Percentiles rank a stretch among this genome's conserved stretches.
Evolutionary conservation across 2,329 filamentous ascomycete genomes (phyloP).

Genomic region (Calonectria hawksworthii): DNA sequence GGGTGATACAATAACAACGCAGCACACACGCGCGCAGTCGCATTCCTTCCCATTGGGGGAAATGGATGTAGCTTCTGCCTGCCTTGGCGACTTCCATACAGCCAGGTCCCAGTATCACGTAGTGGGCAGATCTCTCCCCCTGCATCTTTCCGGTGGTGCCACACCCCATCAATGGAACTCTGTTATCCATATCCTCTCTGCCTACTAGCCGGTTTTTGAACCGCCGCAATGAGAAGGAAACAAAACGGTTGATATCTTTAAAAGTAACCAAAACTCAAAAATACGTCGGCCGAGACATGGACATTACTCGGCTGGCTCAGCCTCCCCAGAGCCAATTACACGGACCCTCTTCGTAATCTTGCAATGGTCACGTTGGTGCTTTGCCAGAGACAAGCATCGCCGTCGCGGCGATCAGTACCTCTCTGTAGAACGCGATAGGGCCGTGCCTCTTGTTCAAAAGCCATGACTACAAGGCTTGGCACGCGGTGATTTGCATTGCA

Average conservation of each 20-base stretch:
- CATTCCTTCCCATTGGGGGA: neutral
- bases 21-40: neutral
- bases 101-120: neutral
- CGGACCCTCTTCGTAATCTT: neutral
- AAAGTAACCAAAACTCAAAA: neutral
- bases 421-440: neutral
- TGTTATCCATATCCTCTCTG: neutral
- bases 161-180: slow-evolving; percentile 7
- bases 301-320: neutral
- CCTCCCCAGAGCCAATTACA: neutral
- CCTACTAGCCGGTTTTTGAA: neutral
- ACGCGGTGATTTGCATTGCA: slow-evolving; percentile 4
- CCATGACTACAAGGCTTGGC: neutral
- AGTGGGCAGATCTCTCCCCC: neutral
- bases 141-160: neutral
- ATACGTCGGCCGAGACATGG: neutral
- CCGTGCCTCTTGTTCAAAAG: neutral
- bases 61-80: neutral
- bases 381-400: neutral
- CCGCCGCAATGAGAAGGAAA: neutral
- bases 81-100: neutral
- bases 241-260: neutral
- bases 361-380: neutral
- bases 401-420: neutral
- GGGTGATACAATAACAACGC: neutral